phyloP scores from a whole-genome alignment of 352 stramenopile genomes.

The Globisporangium uncinulatum region DNA sequence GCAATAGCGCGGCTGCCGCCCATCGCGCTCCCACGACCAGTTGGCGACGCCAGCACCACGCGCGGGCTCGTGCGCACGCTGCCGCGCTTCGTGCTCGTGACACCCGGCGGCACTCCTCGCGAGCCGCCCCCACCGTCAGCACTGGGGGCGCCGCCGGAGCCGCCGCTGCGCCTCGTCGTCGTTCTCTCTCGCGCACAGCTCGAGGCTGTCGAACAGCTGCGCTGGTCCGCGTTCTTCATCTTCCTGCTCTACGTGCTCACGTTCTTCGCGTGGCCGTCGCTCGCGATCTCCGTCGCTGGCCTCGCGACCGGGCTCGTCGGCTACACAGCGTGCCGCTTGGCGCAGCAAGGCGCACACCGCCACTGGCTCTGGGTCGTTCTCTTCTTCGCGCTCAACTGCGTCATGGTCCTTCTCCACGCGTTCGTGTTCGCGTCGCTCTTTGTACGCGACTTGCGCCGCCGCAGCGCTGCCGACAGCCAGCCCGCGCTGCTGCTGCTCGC shows the following conservation, averaged over 20 bases:
- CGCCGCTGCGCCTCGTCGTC: conserved; percentile 16
- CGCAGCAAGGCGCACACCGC: conserved; percentile 15
- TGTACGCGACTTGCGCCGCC: conserved; percentile 16
- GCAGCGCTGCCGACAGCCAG: conserved; percentile 7
- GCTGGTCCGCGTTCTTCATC: conserved; percentile 31
- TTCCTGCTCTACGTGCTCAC: conserved; percentile 29
- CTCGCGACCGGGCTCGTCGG: conserved; percentile 22
- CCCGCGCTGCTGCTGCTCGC: conserved; percentile 18
- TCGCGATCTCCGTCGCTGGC: conserved; percentile 21
- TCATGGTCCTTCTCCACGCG: conserved; percentile 20
- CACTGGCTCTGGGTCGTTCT: conserved; percentile 22
- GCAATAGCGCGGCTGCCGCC: conserved; percentile 2
- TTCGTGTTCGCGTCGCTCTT: conserved; percentile 22
- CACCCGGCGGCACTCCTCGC: too few species aligned
- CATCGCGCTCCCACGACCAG: conserved; percentile 4
- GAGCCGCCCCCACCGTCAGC: not conserved
- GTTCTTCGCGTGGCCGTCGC: conserved; percentile 25
- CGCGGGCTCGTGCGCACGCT: not conserved
- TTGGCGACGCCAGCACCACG: not conserved
- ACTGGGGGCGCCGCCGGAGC: conserved; percentile 6
- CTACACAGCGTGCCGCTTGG: conserved; percentile 22
- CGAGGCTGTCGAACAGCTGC: conserved; percentile 27
- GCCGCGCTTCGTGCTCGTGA: conserved; percentile 5
- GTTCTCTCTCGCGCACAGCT: conserved; percentile 31
- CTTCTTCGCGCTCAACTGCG: conserved; percentile 31